A percentile compares a stretch with the other conserved stretches of the same genome.
These are phyloP conservation scores for Corchorus olitorius DNA, from an alignment of 345 rosid species.

Conservation along the genomic window DNA sequence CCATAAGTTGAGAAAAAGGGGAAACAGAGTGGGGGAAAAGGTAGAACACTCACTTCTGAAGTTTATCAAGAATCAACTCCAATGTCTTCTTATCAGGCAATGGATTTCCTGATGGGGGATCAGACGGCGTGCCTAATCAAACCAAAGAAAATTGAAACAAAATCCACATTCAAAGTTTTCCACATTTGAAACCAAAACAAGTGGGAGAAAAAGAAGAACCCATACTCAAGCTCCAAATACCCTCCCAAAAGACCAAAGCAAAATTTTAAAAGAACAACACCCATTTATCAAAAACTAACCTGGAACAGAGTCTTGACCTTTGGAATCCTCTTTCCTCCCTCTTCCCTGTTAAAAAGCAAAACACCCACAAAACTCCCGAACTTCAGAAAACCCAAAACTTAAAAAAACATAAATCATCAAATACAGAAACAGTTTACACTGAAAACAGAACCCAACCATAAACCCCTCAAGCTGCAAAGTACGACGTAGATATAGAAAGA, in stretches of 20 bases:
- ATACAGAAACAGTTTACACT: not conserved
- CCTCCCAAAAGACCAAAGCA: not conserved
- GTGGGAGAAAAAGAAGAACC: not conserved
- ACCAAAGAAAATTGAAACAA: conserved; percentile 23
- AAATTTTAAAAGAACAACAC: not conserved
- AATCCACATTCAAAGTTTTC: conserved; percentile 21
- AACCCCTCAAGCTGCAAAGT: conserved; percentile 17
- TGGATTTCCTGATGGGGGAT: conserved; percentile 39
- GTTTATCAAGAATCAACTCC: conserved; percentile 88
- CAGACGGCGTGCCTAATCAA: conserved; percentile 53
- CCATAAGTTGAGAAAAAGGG: not conserved
- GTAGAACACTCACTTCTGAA: conserved; percentile 68
- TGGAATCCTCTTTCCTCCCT: conserved; percentile 39
- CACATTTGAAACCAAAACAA: conserved; percentile 9
- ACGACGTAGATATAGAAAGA: not conserved
- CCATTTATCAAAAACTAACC: conserved; percentile 39
- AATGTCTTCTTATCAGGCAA: conserved; percentile 78
- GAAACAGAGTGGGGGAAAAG: not conserved
- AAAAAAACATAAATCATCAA: not conserved
- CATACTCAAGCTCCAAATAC: not conserved
- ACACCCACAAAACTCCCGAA: conserved; percentile 24
- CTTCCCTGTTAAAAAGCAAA: conserved; percentile 53
- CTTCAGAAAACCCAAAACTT: conserved; percentile 9
- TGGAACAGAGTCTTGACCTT: conserved; percentile 50
- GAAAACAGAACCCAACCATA: not conserved